A percentile compares a stretch with the other conserved stretches of the same genome.
These are phyloP conservation scores for Globisporangium splendens DNA, from an alignment of 352 stramenopile genomes.

Conservation along the genomic window DNA sequence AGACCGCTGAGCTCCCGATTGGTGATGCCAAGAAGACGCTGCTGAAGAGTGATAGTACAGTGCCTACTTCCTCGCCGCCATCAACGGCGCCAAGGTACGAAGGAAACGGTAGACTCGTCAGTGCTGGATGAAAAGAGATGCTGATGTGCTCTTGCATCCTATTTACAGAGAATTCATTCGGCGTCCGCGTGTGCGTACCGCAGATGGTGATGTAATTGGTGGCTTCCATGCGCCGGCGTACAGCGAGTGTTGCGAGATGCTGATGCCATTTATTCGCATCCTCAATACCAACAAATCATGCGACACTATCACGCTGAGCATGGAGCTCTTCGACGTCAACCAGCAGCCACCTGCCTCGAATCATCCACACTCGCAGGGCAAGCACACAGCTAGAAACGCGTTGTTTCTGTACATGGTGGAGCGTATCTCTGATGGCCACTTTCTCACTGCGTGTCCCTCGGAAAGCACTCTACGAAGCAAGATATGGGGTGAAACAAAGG, in stretches of 20 bases:
- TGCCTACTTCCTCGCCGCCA: not conserved
- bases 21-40: slow-evolving; percentile 8
- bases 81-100: not conserved
- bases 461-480: slow-evolving; percentile 29
- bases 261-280: slow-evolving; percentile 38
- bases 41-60: slow-evolving; percentile 5
- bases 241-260: slow-evolving; percentile 26
- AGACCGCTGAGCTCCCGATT: slow-evolving; percentile 6
- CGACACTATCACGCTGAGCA: slow-evolving; percentile 55
- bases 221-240: slow-evolving; percentile 52
- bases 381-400: not conserved
- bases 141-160: not conserved
- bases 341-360: not conserved
- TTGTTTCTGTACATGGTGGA: slow-evolving; percentile 46
- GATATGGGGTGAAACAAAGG: slow-evolving; percentile 49
- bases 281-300: slow-evolving; percentile 71
- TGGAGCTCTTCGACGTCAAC: slow-evolving; percentile 30
- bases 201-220: slow-evolving; percentile 50
- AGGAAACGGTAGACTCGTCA: not conserved
- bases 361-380: not conserved
- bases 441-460: slow-evolving; percentile 36
- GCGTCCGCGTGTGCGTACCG: slow-evolving; percentile 35
- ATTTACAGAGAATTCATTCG: slow-evolving; percentile 49
- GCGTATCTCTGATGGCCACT: slow-evolving; percentile 46
- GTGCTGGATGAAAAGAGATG: not conserved